phyloP scores from a whole-genome alignment of 2,329 filamentous ascomycete species.

The Fonsecaea multimorphosa region DNA sequence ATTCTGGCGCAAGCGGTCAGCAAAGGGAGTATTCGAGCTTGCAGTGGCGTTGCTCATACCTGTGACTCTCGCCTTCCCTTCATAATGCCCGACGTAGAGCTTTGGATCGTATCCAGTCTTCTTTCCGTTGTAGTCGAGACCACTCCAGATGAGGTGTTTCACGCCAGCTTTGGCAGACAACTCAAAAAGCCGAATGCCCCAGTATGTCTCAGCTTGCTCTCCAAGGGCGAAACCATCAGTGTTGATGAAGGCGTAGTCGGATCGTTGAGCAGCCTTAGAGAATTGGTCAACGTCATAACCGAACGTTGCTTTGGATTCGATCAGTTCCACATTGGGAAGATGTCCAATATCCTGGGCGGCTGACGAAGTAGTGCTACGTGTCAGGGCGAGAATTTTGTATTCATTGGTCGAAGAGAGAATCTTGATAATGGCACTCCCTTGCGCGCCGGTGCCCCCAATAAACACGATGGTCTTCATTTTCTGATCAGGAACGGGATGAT shows the following conservation, averaged over 20 bases:
- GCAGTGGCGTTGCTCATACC: constrained; percentile 31
- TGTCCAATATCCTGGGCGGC: constrained; percentile 52
- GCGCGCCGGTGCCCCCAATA: constrained; percentile 59
- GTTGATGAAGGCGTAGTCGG: constrained; percentile 59
- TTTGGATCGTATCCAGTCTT: constrained; percentile 54
- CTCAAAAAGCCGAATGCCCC: constrained; percentile 46
- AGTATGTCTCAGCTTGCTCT: constrained; percentile 59
- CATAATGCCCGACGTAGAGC: constrained; percentile 57
- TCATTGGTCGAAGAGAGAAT: constrained; percentile 36
- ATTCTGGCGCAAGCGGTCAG: constrained; percentile 14
- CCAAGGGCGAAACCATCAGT: constrained; percentile 61
- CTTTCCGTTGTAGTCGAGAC: constrained; percentile 58
- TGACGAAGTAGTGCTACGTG: constrained; percentile 51
- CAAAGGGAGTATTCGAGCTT: neutral
- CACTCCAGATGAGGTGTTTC: constrained; percentile 55
- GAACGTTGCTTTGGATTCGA: constrained; percentile 52
- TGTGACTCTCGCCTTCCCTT: constrained; percentile 53
- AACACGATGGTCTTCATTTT: constrained; percentile 39
- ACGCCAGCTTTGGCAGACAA: constrained; percentile 44
- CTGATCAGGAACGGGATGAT: neutral
- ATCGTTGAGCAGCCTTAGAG: constrained; percentile 51
- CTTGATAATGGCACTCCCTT: constrained; percentile 56
- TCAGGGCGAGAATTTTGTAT: constrained; percentile 51
- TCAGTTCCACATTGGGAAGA: constrained; percentile 53
- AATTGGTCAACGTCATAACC: constrained; percentile 52